These are phyloP conservation scores for Artemisia annua DNA, from an alignment of 129 eudicot genomes.

Conservation along the genomic window DNA sequence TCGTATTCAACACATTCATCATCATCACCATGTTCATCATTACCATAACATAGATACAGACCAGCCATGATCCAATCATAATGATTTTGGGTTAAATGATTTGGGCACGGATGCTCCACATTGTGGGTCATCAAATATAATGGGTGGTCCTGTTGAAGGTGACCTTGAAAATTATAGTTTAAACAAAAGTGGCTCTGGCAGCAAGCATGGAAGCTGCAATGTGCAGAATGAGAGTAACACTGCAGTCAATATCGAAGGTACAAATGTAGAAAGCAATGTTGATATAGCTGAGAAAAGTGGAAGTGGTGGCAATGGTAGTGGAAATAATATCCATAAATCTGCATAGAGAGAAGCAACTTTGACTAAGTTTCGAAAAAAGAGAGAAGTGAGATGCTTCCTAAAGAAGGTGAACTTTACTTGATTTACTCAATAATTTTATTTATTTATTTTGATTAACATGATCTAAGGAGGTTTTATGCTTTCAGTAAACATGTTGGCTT, in stretches of 20 bases:
- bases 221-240: constrained; percentile 56
- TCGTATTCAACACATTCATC: constrained; percentile 54
- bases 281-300: constrained; percentile 40
- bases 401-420: constrained; percentile 46
- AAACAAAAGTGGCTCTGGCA: constrained; percentile 53
- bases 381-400: constrained; percentile 46
- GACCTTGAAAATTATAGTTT: constrained; percentile 38
- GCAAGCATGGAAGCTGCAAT: constrained; percentile 53
- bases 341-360: constrained; percentile 56
- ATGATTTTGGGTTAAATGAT: constrained; percentile 34
- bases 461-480: too few species aligned
- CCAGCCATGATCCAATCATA: constrained; percentile 25
- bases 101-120: constrained; percentile 44
- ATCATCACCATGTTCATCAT: constrained; percentile 60
- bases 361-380: constrained; percentile 70
- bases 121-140: constrained; percentile 45
- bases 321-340: constrained; percentile 15
- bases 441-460: too few species aligned
- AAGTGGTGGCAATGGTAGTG: constrained; percentile 35
- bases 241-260: constrained; percentile 40
- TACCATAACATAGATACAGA: constrained; percentile 46
- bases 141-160: constrained; percentile 36
- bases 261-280: constrained; percentile 45
- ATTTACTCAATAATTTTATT: too few species aligned
- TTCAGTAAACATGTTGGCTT: too few species aligned